A percentile compares a stretch with the other conserved stretches of the same genome.
Conservation (phyloP, 1,284 basidiomycete genomes). For the Tilletia indica region DNA sequence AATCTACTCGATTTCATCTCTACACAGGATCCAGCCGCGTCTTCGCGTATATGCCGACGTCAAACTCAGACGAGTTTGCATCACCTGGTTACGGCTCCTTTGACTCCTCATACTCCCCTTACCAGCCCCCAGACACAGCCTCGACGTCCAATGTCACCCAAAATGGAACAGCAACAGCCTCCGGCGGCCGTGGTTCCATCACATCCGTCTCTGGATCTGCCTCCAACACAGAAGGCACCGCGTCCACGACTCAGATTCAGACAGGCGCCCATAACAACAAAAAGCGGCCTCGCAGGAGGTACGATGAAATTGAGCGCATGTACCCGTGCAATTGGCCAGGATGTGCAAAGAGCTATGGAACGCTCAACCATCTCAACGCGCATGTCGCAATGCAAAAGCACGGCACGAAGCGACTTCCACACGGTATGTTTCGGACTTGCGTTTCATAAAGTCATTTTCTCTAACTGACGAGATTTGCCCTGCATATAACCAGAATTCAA, state of each 20-base stretch:
- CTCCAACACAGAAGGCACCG: constrained; percentile 10
- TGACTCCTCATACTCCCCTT: constrained; percentile 10
- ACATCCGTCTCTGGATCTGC: neutral
- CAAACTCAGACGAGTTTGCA: neutral
- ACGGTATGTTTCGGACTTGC: constrained; percentile 62
- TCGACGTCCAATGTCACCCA: constrained; percentile 3
- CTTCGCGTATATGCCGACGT: constrained; percentile 3
- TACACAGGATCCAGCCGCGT: constrained; percentile 7
- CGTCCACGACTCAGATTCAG: neutral
- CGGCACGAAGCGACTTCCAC: constrained; percentile 75
- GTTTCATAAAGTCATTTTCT: neutral
- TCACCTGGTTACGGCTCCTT: constrained; percentile 12
- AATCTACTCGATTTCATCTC: neutral
- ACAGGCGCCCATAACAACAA: constrained; percentile 24
- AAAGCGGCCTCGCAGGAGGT: constrained; percentile 45
- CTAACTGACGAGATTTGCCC: neutral
- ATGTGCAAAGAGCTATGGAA: constrained; percentile 80
- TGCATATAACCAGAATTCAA: constrained; percentile 76
- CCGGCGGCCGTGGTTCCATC: constrained; percentile 18
- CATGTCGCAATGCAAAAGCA: constrained; percentile 92
- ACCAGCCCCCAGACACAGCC: constrained; percentile 3
- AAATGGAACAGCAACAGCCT: neutral
- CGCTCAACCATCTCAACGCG: constrained; percentile 85
- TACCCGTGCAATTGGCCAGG: constrained; percentile 79
- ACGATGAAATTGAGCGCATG: constrained; percentile 71